These are phyloP conservation scores for Grosmannia clavigera DNA, from an alignment of 2,329 filamentous ascomycete species.

Conservation along the genomic window DNA sequence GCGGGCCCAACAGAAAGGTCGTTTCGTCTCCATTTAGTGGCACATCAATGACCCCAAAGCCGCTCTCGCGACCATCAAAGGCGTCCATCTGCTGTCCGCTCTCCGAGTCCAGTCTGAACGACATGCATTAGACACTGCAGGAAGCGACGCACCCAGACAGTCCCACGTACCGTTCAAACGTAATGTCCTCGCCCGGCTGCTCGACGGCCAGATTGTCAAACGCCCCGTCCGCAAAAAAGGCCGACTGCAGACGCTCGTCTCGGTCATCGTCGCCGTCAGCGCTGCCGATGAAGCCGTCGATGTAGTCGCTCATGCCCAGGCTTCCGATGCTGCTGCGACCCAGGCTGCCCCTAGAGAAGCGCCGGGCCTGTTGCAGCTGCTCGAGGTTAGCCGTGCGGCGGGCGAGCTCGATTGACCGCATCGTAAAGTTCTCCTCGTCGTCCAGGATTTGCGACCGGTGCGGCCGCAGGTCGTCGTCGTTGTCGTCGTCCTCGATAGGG, in stretches of 20 bases:
- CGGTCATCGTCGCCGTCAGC: slow-evolving; percentile 21
- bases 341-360: slow-evolving; percentile 40
- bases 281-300: slow-evolving; percentile 19
- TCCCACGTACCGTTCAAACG: slow-evolving; percentile 28
- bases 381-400: slow-evolving; percentile 36
- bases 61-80: slow-evolving; percentile 29
- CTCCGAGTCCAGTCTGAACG: slow-evolving; percentile 24
- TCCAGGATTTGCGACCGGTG: slow-evolving; percentile 45
- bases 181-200: slow-evolving; percentile 24
- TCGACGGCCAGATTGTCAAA: slow-evolving; percentile 30
- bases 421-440: slow-evolving; percentile 40
- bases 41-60: slow-evolving; percentile 36
- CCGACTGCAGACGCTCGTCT: slow-evolving; percentile 32
- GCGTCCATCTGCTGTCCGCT: slow-evolving; percentile 22
- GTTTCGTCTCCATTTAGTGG: slow-evolving; percentile 36
- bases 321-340: slow-evolving; percentile 42
- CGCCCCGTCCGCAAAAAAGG: slow-evolving; percentile 37
- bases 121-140: not conserved
- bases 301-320: slow-evolving; percentile 40
- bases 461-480: not conserved
- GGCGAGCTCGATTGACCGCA: slow-evolving; percentile 47
- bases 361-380: slow-evolving; percentile 21
- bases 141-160: not conserved
- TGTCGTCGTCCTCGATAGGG: slow-evolving; percentile 33
- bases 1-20: slow-evolving; percentile 25